These are phyloP conservation scores for Penicillium sp. DNA, from an alignment of 2,329 filamentous ascomycete genomes.

Conservation along the genomic window DNA sequence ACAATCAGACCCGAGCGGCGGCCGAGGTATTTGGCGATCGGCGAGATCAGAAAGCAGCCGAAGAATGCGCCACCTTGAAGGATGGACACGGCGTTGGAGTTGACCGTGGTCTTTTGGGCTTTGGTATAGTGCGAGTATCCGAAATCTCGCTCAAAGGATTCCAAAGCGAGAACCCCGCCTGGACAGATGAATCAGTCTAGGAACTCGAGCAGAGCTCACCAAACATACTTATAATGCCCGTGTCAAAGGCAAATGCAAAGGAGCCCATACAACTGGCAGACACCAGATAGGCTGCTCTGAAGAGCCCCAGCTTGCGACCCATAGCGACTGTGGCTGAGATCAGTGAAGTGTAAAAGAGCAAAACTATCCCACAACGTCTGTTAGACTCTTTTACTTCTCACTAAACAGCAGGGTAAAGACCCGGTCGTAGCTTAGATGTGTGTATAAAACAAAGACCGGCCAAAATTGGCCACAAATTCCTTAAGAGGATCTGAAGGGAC, in stretches of 20 bases:
- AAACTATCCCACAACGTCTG: neutral
- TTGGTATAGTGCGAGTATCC: constrained; percentile 32
- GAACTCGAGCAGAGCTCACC: too few relatives aligned
- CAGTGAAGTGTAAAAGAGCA: neutral
- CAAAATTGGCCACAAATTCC: neutral
- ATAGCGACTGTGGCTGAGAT: constrained; percentile 23
- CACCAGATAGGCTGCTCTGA: constrained; percentile 38
- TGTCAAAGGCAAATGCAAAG: constrained; percentile 42
- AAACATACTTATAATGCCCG: constrained; percentile 36
- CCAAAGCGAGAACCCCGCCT: constrained; percentile 47
- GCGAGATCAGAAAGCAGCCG: constrained; percentile 49
- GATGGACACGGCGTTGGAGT: constrained; percentile 49
- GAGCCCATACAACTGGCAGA: constrained; percentile 39
- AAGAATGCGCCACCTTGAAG: constrained; percentile 54
- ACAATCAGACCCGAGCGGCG: constrained; percentile 46
- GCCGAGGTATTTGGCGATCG: constrained; percentile 46
- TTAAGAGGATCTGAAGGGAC: neutral
- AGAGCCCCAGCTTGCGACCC: constrained; percentile 34
- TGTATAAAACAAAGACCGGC: neutral
- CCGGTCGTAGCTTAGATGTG: neutral
- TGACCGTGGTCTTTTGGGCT: constrained; percentile 42
- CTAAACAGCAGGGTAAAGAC: neutral
- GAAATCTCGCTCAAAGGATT: constrained; percentile 45
- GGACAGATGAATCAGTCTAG: neutral
- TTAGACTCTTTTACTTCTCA: neutral